Evolutionary conservation across 768 basidiomycete species (phyloP).

Genomic region (Phaeotremella skinneri): DNA sequence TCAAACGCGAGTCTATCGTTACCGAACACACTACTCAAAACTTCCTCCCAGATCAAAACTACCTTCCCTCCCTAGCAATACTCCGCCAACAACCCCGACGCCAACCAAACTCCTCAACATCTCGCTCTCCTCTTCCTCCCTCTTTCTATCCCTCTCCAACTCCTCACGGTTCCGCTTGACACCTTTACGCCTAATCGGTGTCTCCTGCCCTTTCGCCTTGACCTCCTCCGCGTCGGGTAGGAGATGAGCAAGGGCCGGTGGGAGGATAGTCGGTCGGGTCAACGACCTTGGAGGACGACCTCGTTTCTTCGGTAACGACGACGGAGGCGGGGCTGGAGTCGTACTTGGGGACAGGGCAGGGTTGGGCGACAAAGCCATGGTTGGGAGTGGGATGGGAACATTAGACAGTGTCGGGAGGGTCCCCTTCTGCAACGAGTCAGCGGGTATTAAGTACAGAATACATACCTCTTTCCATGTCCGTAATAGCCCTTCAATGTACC

Average conservation of each 20-base stretch:
- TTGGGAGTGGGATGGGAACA: neutral
- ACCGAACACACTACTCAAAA: neutral
- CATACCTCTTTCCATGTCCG: neutral
- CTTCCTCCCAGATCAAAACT: neutral
- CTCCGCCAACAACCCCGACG: neutral
- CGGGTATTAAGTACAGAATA: neutral
- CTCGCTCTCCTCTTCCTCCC: neutral
- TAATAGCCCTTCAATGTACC: neutral
- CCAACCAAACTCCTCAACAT: conserved; percentile 1
- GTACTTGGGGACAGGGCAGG: neutral
- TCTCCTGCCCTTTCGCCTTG: conserved; percentile 1
- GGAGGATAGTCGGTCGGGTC: neutral
- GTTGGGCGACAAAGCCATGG: neutral
- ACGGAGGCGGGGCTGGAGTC: neutral
- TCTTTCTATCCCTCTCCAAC: neutral
- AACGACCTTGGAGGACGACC: neutral
- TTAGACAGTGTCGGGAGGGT: neutral
- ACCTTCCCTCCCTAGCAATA: neutral
- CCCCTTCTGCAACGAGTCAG: neutral
- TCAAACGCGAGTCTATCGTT: no score
- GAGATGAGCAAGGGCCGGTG: neutral
- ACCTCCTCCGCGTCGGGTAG: neutral
- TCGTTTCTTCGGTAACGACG: neutral
- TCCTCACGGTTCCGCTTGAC: conserved; percentile 1
- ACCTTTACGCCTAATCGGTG: neutral